A percentile compares a stretch with the other conserved stretches of the same genome.
Evolutionary conservation across 2,329 filamentous ascomycete species (phyloP).

Genomic region (Alternaria solani): DNA sequence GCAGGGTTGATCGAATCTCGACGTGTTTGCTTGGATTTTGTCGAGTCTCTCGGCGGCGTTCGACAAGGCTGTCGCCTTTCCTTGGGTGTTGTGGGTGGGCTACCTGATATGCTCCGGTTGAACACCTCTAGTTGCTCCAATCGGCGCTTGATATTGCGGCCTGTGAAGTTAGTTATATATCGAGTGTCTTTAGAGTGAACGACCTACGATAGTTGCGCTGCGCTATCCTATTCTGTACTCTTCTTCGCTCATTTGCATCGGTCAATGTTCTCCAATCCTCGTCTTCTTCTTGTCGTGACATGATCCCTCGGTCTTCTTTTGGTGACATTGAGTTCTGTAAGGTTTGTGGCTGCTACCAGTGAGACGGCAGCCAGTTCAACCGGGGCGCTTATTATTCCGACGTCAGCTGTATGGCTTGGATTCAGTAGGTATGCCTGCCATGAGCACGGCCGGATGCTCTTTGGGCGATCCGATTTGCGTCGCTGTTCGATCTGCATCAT

Average conservation of each 20-base stretch:
- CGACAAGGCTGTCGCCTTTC: not conserved
- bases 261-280: slow-evolving; percentile 9
- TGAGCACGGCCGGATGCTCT: not conserved
- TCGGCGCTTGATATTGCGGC: slow-evolving; percentile 10
- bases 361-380: not conserved
- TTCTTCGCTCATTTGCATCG: slow-evolving; percentile 9
- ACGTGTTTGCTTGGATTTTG: not conserved
- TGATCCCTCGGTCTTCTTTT: not conserved
- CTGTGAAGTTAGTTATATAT: slow-evolving; percentile 3
- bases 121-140: slow-evolving; percentile 8
- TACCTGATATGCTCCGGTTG: not conserved
- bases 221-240: slow-evolving; percentile 11
- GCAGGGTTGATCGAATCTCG: not conserved
- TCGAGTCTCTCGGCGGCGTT: not conserved
- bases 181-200: not conserved
- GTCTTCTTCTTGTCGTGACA: not conserved
- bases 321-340: not conserved
- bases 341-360: not conserved
- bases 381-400: not conserved
- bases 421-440: not conserved
- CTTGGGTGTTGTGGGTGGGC: not conserved
- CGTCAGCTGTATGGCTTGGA: not conserved
- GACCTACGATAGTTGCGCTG: slow-evolving; percentile 12
- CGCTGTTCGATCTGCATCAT: not conserved
- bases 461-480: not conserved